These are phyloP conservation scores for Fusarium fracticaudum DNA, from an alignment of 2,329 filamentous ascomycete genomes.

Conservation along the genomic window DNA sequence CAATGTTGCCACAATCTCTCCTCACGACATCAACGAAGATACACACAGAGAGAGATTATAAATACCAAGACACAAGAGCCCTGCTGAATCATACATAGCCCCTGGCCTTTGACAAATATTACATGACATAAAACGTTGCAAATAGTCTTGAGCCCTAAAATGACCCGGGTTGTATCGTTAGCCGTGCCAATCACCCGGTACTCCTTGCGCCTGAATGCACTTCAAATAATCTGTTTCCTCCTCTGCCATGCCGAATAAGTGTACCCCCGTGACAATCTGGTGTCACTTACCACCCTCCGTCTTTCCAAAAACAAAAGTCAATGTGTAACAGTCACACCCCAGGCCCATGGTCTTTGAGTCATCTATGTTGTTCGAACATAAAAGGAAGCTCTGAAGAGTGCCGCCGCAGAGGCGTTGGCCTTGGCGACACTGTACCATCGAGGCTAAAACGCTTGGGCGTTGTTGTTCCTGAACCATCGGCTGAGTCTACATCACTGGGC, in stretches of 20 bases:
- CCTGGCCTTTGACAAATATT: constrained; percentile 35
- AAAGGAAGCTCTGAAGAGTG: constrained; percentile 31
- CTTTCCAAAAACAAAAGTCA: constrained; percentile 23
- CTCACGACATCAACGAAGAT: background rate
- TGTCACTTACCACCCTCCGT: background rate
- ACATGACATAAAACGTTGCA: constrained; percentile 35
- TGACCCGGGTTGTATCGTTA: constrained; percentile 17
- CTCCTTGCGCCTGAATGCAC: constrained; percentile 43
- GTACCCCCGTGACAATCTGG: background rate
- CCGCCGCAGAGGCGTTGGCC: constrained; percentile 6
- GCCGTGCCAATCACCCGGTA: constrained; percentile 28
- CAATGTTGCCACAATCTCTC: constrained; percentile 16
- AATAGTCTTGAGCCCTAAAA: constrained; percentile 27
- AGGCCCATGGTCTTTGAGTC: constrained; percentile 3
- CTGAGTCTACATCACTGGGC: constrained; percentile 16
- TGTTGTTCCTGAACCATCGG: background rate
- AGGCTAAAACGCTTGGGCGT: constrained; percentile 11
- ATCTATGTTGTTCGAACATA: constrained; percentile 19
- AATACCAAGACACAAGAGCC: constrained; percentile 30
- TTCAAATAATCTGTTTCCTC: constrained; percentile 15
- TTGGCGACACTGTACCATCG: constrained; percentile 26
- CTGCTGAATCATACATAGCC: constrained; percentile 10
- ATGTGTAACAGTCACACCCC: constrained; percentile 6
- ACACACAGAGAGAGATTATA: constrained; percentile 15
- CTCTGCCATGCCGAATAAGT: constrained; percentile 2